Evolutionary conservation across 768 basidiomycete species (phyloP).

Genomic region (Boletus eberwhitei): DNA sequence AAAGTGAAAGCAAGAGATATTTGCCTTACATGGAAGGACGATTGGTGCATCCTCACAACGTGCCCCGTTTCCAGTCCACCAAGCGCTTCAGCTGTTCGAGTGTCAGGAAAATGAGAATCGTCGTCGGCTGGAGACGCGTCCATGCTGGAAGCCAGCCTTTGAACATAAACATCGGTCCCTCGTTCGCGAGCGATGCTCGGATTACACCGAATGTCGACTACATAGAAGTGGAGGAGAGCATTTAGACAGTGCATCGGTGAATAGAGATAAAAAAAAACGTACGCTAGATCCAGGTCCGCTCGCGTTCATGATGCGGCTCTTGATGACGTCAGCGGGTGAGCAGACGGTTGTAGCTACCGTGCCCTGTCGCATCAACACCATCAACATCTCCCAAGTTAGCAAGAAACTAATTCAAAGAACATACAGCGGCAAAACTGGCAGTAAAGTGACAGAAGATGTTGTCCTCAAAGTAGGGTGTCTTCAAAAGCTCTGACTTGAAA

Average conservation of each 20-base stretch:
- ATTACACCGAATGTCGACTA: slow-evolving; percentile 74
- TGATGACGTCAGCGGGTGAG: slow-evolving; percentile 84
- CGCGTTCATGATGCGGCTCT: slow-evolving; percentile 89
- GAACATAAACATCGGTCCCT: slow-evolving; percentile 89
- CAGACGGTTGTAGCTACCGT: slow-evolving; percentile 89
- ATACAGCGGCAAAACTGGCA: slow-evolving; percentile 81
- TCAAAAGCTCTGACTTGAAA: slow-evolving; percentile 81
- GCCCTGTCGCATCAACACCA: slow-evolving; percentile 43
- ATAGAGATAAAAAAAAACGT: slow-evolving; percentile 27
- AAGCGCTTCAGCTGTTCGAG: slow-evolving; percentile 76
- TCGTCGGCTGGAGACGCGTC: slow-evolving; percentile 82
- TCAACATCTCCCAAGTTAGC: background rate
- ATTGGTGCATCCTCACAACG: slow-evolving; percentile 10
- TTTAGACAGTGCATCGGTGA: background rate
- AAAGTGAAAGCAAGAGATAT: background rate
- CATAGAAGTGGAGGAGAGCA: background rate
- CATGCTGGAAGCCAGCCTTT: slow-evolving; percentile 90
- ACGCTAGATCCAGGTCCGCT: slow-evolving; percentile 77
- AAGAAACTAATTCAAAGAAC: slow-evolving; percentile 17
- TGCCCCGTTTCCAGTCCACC: slow-evolving; percentile 56
- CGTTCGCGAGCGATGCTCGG: slow-evolving; percentile 59
- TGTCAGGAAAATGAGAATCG: slow-evolving; percentile 83
- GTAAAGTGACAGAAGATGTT: slow-evolving; percentile 83
- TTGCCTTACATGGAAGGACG: background rate
- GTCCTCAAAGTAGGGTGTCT: slow-evolving; percentile 69